Percentiles rank a stretch among this genome's conserved stretches.
Evolutionary conservation across 441 rosid genomes (phyloP).

Genomic region (Erodium chrysanthum): DNA sequence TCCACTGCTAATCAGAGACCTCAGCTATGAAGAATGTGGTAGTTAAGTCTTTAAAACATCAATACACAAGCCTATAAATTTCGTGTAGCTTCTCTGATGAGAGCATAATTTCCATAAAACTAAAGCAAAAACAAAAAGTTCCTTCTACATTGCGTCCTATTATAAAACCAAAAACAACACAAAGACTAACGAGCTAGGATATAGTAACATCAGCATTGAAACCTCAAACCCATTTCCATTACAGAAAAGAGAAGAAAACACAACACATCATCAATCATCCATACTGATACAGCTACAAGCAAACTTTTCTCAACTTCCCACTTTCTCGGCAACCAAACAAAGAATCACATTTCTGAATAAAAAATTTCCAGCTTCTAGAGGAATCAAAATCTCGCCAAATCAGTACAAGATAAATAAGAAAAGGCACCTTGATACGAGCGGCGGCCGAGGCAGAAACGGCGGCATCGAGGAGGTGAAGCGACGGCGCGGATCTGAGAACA

Average conservation of each 20-base stretch:
- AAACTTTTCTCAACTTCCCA: not conserved
- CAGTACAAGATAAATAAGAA: not conserved
- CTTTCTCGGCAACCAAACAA: conserved; percentile 8
- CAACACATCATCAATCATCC: not conserved
- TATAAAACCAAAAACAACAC: not conserved
- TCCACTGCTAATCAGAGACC: no score
- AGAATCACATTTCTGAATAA: not conserved
- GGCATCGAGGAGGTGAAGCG: not conserved
- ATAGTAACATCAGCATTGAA: not conserved
- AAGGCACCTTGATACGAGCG: not conserved
- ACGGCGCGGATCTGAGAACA: not conserved
- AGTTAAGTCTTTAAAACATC: no score
- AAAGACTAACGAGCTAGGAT: not conserved
- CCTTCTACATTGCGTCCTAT: not conserved
- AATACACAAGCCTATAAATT: no score
- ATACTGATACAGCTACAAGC: not conserved
- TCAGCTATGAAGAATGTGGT: no score
- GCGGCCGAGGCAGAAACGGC: not conserved
- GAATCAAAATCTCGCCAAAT: not conserved
- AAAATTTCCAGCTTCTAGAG: not conserved
- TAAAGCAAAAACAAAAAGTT: not conserved
- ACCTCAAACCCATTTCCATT: not conserved
- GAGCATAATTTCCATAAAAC: not conserved
- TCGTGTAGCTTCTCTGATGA: not conserved
- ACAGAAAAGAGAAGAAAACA: not conserved